Conservation (phyloP, 352 stramenopile species). For the Saprolegnia parasitica region DNA sequence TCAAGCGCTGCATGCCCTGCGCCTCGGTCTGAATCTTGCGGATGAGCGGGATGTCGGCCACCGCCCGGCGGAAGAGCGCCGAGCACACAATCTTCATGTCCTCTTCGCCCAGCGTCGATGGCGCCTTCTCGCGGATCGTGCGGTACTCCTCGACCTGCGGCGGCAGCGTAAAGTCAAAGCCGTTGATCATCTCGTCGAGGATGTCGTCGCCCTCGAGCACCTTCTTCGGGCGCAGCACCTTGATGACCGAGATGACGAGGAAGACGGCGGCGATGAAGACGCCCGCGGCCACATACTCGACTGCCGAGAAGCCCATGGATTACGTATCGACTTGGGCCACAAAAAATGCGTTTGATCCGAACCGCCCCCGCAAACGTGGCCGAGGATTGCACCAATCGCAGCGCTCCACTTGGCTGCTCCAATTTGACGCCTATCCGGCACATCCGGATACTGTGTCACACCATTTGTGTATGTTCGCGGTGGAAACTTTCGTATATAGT, state of each 20-base stretch:
- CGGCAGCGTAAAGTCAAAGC: constrained; percentile 81
- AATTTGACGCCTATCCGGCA: background rate
- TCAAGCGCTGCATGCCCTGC: constrained; percentile 74
- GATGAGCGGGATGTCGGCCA: constrained; percentile 80
- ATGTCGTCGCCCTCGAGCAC: constrained; percentile 65
- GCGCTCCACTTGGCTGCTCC: constrained; percentile 11
- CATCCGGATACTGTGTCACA: background rate
- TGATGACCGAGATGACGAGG: constrained; percentile 58
- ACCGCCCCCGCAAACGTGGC: background rate
- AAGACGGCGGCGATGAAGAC: constrained; percentile 55
- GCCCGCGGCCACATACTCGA: constrained; percentile 63
- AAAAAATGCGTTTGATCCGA: background rate
- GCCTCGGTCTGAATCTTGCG: constrained; percentile 85
- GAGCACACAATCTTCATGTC: constrained; percentile 72
- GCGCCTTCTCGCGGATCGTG: constrained; percentile 58
- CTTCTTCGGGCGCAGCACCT: constrained; percentile 68
- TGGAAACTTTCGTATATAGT: background rate
- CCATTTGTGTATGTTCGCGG: background rate
- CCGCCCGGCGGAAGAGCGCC: constrained; percentile 73
- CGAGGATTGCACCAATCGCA: constrained; percentile 9
- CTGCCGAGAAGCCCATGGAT: constrained; percentile 35
- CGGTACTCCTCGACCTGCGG: constrained; percentile 77
- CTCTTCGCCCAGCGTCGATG: constrained; percentile 29
- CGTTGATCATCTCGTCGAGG: constrained; percentile 85
- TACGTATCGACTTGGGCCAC: background rate